Conservation (phyloP, 2,329 filamentous ascomycete genomes). For the Phaeosphaeriaceae sp. region DNA sequence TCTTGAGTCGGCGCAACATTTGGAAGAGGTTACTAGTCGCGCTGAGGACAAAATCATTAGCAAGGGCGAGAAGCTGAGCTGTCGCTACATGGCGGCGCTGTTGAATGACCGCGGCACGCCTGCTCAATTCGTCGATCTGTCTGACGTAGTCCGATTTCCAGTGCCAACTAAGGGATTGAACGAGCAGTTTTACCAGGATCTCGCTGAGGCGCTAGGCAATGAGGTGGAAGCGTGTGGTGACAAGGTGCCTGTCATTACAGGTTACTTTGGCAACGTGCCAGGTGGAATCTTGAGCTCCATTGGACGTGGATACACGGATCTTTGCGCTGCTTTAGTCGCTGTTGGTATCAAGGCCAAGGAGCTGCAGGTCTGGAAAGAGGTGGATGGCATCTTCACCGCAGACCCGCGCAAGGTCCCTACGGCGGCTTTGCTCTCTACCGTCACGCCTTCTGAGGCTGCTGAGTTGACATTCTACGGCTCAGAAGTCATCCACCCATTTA, state of each 20-base stretch:
- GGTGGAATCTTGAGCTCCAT: slow-evolving; percentile 90
- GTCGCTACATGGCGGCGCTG: slow-evolving; percentile 85
- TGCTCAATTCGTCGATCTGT: slow-evolving; percentile 88
- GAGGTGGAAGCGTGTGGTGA: slow-evolving; percentile 52
- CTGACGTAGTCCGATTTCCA: slow-evolving; percentile 76
- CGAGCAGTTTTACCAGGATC: slow-evolving; percentile 55
- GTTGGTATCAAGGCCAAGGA: slow-evolving; percentile 88
- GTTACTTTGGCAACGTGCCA: slow-evolving; percentile 93
- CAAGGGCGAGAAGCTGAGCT: slow-evolving; percentile 95
- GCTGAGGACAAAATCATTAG: slow-evolving; percentile 79
- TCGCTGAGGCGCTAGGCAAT: slow-evolving; percentile 50
- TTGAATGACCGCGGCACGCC: slow-evolving; percentile 81
- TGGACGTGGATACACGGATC: slow-evolving; percentile 93
- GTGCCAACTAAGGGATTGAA: slow-evolving; percentile 47
- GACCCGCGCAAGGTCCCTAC: slow-evolving; percentile 89
- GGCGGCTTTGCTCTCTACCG: slow-evolving; percentile 79
- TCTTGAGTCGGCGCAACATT: slow-evolving; percentile 65
- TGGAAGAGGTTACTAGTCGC: slow-evolving; percentile 59
- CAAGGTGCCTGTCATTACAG: slow-evolving; percentile 67
- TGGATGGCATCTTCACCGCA: slow-evolving; percentile 87
- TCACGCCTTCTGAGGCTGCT: slow-evolving; percentile 90
- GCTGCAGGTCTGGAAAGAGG: slow-evolving; percentile 97
- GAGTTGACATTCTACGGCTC: slow-evolving; percentile 78
- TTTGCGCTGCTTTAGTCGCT: slow-evolving; percentile 89
- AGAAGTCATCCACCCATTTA: slow-evolving; percentile 96